Base-by-base conservation (phyloP, 345 rosid species). In the Citropsis articulata region DNA sequence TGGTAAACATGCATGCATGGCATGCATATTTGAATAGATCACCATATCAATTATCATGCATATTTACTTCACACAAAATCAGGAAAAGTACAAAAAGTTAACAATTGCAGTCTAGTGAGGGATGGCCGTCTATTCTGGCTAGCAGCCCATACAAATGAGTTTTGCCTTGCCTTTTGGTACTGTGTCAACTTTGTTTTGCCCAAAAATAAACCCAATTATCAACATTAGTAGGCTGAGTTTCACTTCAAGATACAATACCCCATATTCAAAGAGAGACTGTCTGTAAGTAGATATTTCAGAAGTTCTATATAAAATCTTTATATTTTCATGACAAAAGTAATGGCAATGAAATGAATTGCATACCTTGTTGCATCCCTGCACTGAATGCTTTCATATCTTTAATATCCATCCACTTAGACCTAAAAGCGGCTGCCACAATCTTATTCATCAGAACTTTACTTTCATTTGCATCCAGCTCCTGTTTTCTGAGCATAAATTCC, bases 401-500 rank as follows among this genome's bases (percentile, higher is more conserved):
- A 42, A n/a, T 24, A 70, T 87, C 89, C 64, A 36, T 77, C 72
- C 87, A 89, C 76, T 89, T 92, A n/a, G 76, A 76, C 72, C 87
- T 80, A 77, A 92, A 89, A 45, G 90, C 90, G 64, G 85, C 89
- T 0, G 93, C 92, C 85, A 92, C 80, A 30, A 88, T 80, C 89
- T 81, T 88, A 76, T 84, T 89, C 88, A 84, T 78, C 70, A 72
- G 56, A 77, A 90, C 89, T 81, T 79, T 83, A 65, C 66, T 40
- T 55, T 76, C 76, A 75, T 80, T 82, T 68, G 69, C 25, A 24
- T 86, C 90, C 63, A 92, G 75, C 75, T 88, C 85, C 78, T 82
- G 79, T 75, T 81, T 83, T 77, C 76, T 80, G 7, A 3, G 19
- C 55, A 76, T 13, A 80, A 80, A 86, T 61, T 81, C 87, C 21